phyloP scores from a whole-genome alignment of 2,329 filamentous ascomycete species.

The Rutstroemia sydowiana region DNA sequence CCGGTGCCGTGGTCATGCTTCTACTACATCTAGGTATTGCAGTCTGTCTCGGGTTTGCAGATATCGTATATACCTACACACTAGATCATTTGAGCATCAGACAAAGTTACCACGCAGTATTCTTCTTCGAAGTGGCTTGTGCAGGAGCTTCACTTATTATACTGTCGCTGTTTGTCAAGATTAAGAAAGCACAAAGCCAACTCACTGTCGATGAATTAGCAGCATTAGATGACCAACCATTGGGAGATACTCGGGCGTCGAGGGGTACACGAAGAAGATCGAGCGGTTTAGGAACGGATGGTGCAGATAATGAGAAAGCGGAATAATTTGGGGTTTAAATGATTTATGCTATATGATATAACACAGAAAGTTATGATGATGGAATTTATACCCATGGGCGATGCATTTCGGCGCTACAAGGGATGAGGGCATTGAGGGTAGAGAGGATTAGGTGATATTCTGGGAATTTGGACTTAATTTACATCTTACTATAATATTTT shows the following conservation, averaged over 20 bases:
- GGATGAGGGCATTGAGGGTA: too few relatives aligned
- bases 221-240: constrained; percentile 15
- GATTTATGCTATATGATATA: not conserved
- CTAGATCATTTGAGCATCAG: constrained; percentile 32
- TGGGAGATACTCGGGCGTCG: not conserved
- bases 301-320: not conserved
- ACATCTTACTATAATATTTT: too few relatives aligned
- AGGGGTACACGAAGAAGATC: not conserved
- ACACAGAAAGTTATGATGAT: constrained; percentile 1
- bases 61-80: constrained; percentile 48
- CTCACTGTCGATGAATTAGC: constrained; percentile 48
- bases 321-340: not conserved
- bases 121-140: constrained; percentile 57
- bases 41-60: constrained; percentile 62
- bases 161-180: constrained; percentile 44
- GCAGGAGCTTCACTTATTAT: constrained; percentile 44
- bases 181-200: constrained; percentile 47
- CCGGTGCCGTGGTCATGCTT: constrained; percentile 64
- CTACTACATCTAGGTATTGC: constrained; percentile 66
- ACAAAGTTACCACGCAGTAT: constrained; percentile 55
- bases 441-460: too few relatives aligned
- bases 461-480: not conserved
- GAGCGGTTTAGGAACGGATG: not conserved
- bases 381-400: not conserved
- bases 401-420: not conserved